These are phyloP conservation scores for Bacidia gigantensis DNA, from an alignment of 495 filamentous ascomycete genomes.

Conservation along the genomic window DNA sequence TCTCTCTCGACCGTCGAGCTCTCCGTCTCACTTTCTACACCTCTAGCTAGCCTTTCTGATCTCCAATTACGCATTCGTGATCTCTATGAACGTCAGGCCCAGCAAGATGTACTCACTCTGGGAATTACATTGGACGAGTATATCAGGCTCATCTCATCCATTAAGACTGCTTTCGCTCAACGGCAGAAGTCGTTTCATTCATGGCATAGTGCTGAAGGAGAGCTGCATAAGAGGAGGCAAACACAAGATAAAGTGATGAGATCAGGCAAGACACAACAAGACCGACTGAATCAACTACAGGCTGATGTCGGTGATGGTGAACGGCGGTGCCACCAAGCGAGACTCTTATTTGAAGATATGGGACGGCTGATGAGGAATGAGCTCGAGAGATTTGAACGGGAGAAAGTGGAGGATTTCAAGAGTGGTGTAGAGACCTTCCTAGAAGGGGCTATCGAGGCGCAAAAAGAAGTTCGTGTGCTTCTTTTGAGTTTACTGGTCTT, in stretches of 20 bases:
- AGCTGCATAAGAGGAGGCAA: constrained; percentile 71
- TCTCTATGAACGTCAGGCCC: constrained; percentile 89
- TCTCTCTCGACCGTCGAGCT: constrained; percentile 80
- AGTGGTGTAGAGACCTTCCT: constrained; percentile 94
- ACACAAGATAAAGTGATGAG: constrained; percentile 83
- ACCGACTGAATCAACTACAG: constrained; percentile 76
- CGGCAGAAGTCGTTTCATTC: constrained; percentile 89
- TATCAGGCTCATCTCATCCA: constrained; percentile 82
- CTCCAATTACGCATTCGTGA: constrained; percentile 87
- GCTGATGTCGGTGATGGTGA: constrained; percentile 91
- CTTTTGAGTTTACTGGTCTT: background rate
- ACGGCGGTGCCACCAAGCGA: constrained; percentile 78
- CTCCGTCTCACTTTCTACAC: constrained; percentile 72
- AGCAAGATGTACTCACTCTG: constrained; percentile 90
- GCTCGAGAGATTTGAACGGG: constrained; percentile 84
- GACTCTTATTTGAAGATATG: constrained; percentile 94
- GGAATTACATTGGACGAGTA: constrained; percentile 98
- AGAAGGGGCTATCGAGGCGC: constrained; percentile 90
- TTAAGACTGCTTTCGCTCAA: constrained; percentile 83
- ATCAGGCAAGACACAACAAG: constrained; percentile 89
- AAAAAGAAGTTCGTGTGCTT: constrained; percentile 71
- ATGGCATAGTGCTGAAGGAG: constrained; percentile 80
- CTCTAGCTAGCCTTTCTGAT: constrained; percentile 80
- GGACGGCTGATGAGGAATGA: constrained; percentile 81
- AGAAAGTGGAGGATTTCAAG: constrained; percentile 99